Percentiles rank a stretch among this genome's conserved stretches.
Conservation (phyloP, 2,329 filamentous ascomycete species). For the Basipetospora chlamydospora region DNA sequence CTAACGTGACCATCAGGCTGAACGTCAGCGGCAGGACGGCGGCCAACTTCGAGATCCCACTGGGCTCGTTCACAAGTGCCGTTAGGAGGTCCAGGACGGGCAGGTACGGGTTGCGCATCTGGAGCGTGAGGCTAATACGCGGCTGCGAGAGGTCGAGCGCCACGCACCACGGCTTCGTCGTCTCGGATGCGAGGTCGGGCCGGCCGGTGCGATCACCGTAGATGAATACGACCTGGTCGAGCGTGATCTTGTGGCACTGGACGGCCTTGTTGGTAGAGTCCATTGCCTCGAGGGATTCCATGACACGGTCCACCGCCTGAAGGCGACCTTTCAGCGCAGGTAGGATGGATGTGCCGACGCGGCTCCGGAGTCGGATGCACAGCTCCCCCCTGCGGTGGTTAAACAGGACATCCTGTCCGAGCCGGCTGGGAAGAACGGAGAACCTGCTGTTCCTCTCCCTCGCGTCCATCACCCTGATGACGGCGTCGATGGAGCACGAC, state of each 20-base stretch:
- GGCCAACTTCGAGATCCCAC: slow-evolving; percentile 37
- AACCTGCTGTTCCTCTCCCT: slow-evolving; percentile 43
- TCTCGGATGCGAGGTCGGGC: slow-evolving; percentile 6
- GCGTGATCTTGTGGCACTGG: slow-evolving; percentile 40
- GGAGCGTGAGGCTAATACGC: slow-evolving; percentile 43
- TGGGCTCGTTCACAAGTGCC: slow-evolving; percentile 39
- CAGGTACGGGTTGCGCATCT: slow-evolving; percentile 51
- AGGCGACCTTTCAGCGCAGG: slow-evolving; percentile 44
- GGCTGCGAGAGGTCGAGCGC: slow-evolving; percentile 40
- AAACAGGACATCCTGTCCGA: slow-evolving; percentile 50
- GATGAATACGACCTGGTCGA: slow-evolving; percentile 52
- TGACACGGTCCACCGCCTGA: slow-evolving; percentile 53
- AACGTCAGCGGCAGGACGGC: slow-evolving; percentile 45
- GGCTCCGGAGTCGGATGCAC: slow-evolving; percentile 42
- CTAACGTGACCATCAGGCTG: slow-evolving; percentile 47
- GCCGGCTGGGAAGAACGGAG: slow-evolving; percentile 34
- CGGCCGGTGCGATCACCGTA: slow-evolving; percentile 32
- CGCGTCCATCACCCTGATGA: slow-evolving; percentile 38
- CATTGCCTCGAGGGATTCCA: slow-evolving; percentile 54
- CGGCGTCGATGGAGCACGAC: slow-evolving; percentile 33
- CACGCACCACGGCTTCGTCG: slow-evolving; percentile 31
- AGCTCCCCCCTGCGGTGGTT: slow-evolving; percentile 45
- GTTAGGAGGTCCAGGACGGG: slow-evolving; percentile 45
- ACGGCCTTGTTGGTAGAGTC: slow-evolving; percentile 39
- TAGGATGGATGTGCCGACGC: slow-evolving; percentile 44